Evolutionary conservation across 306 rosid species (phyloP).

Genomic region (Cucurbita maxima): DNA sequence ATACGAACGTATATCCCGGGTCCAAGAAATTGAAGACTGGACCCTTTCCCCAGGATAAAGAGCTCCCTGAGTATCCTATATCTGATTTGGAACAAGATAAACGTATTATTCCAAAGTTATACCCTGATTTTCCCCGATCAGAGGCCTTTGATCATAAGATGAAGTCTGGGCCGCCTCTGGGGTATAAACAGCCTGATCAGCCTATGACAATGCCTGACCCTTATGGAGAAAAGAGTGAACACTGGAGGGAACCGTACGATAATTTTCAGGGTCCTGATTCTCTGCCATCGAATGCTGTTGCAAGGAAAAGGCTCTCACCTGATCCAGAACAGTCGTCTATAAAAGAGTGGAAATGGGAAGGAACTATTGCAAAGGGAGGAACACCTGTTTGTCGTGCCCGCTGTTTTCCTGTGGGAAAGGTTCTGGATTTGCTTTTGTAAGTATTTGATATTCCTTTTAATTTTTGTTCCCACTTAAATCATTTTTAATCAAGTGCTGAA

Average conservation of each 20-base stretch:
- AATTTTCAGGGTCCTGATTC: conserved; percentile 35
- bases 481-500: background rate
- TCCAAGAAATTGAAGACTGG: conserved; percentile 51
- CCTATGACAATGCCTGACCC: conserved; percentile 27
- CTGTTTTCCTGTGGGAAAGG: conserved; percentile 92
- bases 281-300: conserved; percentile 27
- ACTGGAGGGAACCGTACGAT: conserved; percentile 53
- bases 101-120: conserved; percentile 27
- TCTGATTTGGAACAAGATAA: conserved; percentile 52
- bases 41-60: conserved; percentile 42
- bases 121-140: conserved; percentile 32
- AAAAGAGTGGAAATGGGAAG: conserved; percentile 95
- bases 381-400: conserved; percentile 93
- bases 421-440: conserved; percentile 67
- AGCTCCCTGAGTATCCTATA: conserved; percentile 69
- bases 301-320: conserved; percentile 49
- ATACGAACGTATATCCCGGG: conserved; percentile 31
- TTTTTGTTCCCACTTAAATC: background rate
- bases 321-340: conserved; percentile 47
- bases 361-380: conserved; percentile 97
- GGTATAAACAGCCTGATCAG: conserved; percentile 42
- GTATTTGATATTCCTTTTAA: conserved; percentile 18
- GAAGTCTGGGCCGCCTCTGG: conserved; percentile 35
- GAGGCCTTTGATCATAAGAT: conserved; percentile 36
- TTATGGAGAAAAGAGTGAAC: conserved; percentile 41